Percentiles rank a stretch among this genome's conserved stretches.
phyloP scores from a whole-genome alignment of 2,329 filamentous ascomycete species.

The Elsinoe ampelina region DNA sequence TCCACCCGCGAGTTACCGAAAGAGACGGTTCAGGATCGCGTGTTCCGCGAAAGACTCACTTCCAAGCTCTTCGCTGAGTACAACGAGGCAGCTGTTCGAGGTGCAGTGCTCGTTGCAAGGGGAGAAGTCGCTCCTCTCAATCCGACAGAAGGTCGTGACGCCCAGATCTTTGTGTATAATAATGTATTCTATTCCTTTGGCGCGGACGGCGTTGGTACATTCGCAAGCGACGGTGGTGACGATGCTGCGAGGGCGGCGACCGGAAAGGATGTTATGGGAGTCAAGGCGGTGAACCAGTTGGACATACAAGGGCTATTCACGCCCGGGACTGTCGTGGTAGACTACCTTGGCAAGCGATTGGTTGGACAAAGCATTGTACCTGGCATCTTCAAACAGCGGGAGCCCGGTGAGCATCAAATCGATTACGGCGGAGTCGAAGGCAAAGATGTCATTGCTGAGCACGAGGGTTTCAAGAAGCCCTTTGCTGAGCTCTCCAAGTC shows the following conservation, averaged over 20 bases:
- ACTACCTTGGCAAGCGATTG: conserved; percentile 93
- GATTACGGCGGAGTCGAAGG: conserved; percentile 98
- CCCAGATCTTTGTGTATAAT: conserved; percentile 98
- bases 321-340: conserved; percentile 89
- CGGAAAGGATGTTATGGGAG: conserved; percentile 90
- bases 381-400: conserved; percentile 97
- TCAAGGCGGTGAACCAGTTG: conserved; percentile 91
- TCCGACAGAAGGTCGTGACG: conserved; percentile 83
- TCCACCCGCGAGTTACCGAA: conserved; percentile 90
- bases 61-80: conserved; percentile 98
- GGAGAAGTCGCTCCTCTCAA: conserved; percentile 91
- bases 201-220: conserved; percentile 93
- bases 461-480: conserved; percentile 71
- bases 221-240: conserved; percentile 90
- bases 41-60: conserved; percentile 87
- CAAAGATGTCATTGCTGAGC: conserved; percentile 85
- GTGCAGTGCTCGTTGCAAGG: conserved; percentile 81
- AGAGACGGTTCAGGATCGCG: conserved; percentile 86
- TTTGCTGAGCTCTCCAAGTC: conserved; percentile 89
- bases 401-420: conserved; percentile 95
- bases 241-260: conserved; percentile 93
- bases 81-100: conserved; percentile 85
- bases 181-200: conserved; percentile 99
- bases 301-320: conserved; percentile 93
- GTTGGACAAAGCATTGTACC: conserved; percentile 97